phyloP scores from a whole-genome alignment of 805 yeast genomes.

The Wickerhamiella shivajii region DNA sequence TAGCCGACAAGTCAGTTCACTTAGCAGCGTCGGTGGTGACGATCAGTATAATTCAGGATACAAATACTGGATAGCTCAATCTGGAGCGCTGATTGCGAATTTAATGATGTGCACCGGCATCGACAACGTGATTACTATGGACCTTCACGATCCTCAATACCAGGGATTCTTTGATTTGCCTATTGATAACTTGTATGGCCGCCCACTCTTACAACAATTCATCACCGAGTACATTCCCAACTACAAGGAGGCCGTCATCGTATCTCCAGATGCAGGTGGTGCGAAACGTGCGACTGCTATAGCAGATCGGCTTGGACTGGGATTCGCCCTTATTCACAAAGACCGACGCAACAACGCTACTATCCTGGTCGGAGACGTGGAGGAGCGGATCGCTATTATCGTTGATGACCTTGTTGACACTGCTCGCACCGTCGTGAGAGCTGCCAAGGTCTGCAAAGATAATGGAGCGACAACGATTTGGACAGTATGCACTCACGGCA shows the following conservation, averaged over 20 bases:
- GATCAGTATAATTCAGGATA: constrained; percentile 34
- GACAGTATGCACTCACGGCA: constrained; percentile 84
- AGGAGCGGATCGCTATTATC: constrained; percentile 71
- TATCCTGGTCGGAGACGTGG: constrained; percentile 93
- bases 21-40: background rate
- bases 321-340: constrained; percentile 90
- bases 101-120: constrained; percentile 86
- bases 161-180: constrained; percentile 96
- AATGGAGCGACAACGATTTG: constrained; percentile 82
- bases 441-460: constrained; percentile 80
- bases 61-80: constrained; percentile 90
- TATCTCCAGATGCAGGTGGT: constrained; percentile 98
- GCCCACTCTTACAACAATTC: constrained; percentile 76
- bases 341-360: constrained; percentile 54
- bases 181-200: constrained; percentile 83
- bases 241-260: constrained; percentile 72
- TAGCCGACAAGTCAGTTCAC: constrained; percentile 2
- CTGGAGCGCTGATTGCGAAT: constrained; percentile 84
- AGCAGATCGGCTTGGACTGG: constrained; percentile 78
- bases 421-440: constrained; percentile 78
- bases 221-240: constrained; percentile 65
- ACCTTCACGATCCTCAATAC: constrained; percentile 92
- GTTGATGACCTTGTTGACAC: constrained; percentile 93
- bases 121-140: constrained; percentile 94
- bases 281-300: constrained; percentile 92